Percentiles rank a stretch among this genome's conserved stretches.
These are phyloP conservation scores for Microsporum audouinii DNA, from an alignment of 2,329 filamentous ascomycete genomes.

Conservation along the genomic window DNA sequence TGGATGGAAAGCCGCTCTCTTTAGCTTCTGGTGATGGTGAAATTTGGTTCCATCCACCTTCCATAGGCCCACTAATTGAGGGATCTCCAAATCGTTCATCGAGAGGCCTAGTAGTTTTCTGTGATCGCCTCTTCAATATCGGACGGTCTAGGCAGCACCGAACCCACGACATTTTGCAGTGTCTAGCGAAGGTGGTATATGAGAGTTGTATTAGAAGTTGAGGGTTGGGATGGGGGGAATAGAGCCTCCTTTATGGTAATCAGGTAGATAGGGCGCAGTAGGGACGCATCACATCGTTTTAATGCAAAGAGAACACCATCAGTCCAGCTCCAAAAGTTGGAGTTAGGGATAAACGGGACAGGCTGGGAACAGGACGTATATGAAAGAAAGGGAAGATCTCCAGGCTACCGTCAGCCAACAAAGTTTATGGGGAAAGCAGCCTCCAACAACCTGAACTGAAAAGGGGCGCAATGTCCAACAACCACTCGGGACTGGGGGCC, in stretches of 20 bases:
- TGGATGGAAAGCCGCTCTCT: not conserved
- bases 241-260: not conserved
- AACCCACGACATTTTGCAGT: constrained; percentile 5
- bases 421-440: not conserved
- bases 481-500: not conserved
- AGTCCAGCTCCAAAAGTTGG: not conserved
- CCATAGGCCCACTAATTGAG: constrained; percentile 14
- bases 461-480: not conserved
- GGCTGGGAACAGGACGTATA: not conserved
- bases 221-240: not conserved
- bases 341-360: not conserved
- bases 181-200: not conserved
- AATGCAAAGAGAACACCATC: not conserved
- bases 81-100: constrained; percentile 15
- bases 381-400: not conserved
- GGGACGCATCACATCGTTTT: not conserved
- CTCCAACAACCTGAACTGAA: not conserved
- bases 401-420: constrained; percentile 1
- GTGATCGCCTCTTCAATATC: constrained; percentile 9
- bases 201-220: not conserved
- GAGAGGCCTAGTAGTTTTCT: constrained; percentile 9
- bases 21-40: not conserved
- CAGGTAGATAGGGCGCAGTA: not conserved
- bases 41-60: constrained; percentile 15
- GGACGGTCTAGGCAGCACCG: constrained; percentile 13